A percentile compares a stretch with the other conserved stretches of the same genome.
Evolutionary conservation across 2,329 filamentous ascomycete species (phyloP).

Genomic region (Trichoderma aggressivum): DNA sequence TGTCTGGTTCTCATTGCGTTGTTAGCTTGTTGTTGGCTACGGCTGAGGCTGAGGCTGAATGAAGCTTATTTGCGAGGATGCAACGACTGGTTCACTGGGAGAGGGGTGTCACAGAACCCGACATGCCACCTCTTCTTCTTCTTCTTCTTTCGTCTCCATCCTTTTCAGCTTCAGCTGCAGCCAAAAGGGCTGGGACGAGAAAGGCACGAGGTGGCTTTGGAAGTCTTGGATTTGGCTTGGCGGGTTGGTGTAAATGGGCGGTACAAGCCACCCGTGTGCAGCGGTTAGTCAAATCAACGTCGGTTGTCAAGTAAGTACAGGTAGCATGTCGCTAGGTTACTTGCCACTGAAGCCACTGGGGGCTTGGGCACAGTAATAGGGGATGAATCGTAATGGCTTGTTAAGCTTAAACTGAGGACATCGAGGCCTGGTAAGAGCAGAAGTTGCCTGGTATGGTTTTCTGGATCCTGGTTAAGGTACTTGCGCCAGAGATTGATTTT

Average conservation of each 20-base stretch:
- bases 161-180: background rate
- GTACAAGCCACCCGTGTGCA: background rate
- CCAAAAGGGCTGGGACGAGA: background rate
- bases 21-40: background rate
- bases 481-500: background rate
- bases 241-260: background rate
- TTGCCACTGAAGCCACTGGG: background rate
- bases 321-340: background rate
- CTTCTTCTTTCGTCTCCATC: too few species aligned
- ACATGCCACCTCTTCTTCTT: background rate
- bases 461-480: background rate
- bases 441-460: background rate
- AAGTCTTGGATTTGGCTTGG: background rate
- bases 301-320: background rate
- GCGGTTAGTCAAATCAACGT: background rate
- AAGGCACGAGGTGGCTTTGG: background rate
- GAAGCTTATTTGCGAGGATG: background rate
- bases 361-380: background rate
- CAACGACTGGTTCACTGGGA: background rate
- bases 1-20: background rate
- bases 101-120: background rate
- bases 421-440: background rate
- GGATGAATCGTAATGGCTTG: background rate
- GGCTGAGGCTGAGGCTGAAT: background rate
- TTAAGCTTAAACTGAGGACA: slow-evolving; percentile 1